phyloP scores from a whole-genome alignment of 441 rosid species.

The Arabidopsis hybrid region DNA sequence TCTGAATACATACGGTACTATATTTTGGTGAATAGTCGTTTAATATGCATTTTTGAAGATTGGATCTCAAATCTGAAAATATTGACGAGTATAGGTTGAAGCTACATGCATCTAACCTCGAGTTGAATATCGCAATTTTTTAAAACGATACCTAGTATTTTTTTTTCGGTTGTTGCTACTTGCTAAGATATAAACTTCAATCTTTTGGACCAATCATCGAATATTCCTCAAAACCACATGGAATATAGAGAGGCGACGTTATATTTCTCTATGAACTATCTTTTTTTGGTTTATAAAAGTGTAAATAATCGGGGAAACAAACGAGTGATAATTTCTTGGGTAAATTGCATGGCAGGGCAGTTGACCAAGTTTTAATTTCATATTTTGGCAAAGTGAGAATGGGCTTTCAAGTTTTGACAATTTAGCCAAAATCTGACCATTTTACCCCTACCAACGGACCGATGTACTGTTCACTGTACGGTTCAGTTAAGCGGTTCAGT shows the following conservation, averaged over 20 bases:
- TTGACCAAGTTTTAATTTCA: too few species aligned
- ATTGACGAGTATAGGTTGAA: not conserved
- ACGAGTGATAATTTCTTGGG: too few species aligned
- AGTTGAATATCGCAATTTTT: not conserved
- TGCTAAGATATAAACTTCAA: not conserved
- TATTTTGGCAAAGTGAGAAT: too few species aligned
- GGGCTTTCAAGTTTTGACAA: too few species aligned
- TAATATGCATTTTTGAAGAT: not conserved
- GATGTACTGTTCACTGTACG: too few species aligned
- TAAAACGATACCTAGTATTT: not conserved
- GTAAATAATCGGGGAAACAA: not conserved
- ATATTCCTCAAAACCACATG: slow-evolving; percentile 9
- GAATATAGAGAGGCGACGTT: not conserved
- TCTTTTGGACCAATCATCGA: not conserved
- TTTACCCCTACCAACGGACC: too few species aligned
- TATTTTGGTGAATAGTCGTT: not conserved
- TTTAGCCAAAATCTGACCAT: too few species aligned
- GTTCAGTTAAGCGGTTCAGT: too few species aligned
- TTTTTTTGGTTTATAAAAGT: not conserved
- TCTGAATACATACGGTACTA: slow-evolving; percentile 4
- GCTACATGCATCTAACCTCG: not conserved
- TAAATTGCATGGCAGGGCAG: too few species aligned
- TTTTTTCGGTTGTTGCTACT: not conserved
- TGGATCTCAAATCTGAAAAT: not conserved
- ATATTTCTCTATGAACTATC: not conserved